Conservation (phyloP, 768 basidiomycete species). For the Mycena galericulata region DNA sequence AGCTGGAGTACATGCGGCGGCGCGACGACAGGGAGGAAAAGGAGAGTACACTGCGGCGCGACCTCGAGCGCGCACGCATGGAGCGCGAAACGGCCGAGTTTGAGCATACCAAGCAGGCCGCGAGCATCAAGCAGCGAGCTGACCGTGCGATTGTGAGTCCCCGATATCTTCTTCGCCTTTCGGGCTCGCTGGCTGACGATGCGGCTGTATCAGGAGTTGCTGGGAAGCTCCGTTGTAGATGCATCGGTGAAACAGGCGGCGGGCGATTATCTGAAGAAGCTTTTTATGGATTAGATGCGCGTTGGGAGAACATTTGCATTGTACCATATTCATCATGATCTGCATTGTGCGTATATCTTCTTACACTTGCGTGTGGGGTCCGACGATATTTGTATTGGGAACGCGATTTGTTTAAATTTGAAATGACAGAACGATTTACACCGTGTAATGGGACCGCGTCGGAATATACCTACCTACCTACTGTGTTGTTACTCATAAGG, state of each 20-base stretch:
- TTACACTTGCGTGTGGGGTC: no score
- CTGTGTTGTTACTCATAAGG: no score
- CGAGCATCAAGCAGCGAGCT: conserved; percentile 68
- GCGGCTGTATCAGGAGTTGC: conserved; percentile 56
- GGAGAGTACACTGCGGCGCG: conserved; percentile 63
- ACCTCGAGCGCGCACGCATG: conserved; percentile 63
- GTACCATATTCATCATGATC: conserved; percentile 20
- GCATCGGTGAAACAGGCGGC: conserved; percentile 74
- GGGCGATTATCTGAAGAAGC: conserved; percentile 77
- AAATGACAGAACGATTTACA: no score
- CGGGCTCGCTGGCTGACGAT: conserved; percentile 9
- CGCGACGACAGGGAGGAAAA: conserved; percentile 78
- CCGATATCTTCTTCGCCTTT: neutral
- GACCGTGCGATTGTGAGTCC: conserved; percentile 70
- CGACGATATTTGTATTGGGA: no score
- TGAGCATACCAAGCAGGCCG: conserved; percentile 64
- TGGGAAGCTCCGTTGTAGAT: conserved; percentile 70
- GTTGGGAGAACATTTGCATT: conserved; percentile 7
- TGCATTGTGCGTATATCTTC: conserved; percentile 5
- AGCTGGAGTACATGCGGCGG: conserved; percentile 74
- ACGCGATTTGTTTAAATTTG: no score
- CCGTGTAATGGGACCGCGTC: no score
- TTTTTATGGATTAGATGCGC: conserved; percentile 56
- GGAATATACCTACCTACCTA: no score
- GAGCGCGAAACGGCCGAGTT: conserved; percentile 70